phyloP scores from a whole-genome alignment of 2,329 filamentous ascomycete species.

The Mycocentrospora acerina region DNA sequence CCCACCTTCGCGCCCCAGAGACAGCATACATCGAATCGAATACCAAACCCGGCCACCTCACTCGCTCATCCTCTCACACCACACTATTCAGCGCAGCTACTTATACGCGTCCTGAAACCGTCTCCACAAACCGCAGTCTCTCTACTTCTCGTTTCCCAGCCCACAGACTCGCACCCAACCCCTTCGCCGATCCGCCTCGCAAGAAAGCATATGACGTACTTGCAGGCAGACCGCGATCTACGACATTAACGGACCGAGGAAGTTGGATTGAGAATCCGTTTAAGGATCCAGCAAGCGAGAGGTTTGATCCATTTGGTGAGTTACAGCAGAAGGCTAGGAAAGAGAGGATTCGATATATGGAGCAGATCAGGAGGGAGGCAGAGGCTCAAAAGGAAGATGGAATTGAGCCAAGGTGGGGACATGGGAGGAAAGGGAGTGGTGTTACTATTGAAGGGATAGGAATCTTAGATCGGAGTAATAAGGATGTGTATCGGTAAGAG shows the following conservation, averaged over 20 bases:
- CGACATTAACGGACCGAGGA: slow-evolving; percentile 37
- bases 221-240: slow-evolving; percentile 32
- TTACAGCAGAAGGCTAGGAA: slow-evolving; percentile 33
- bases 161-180: slow-evolving; percentile 35
- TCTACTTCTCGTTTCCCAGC: slow-evolving; percentile 16
- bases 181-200: slow-evolving; percentile 37
- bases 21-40: slow-evolving; percentile 19
- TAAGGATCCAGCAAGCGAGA: slow-evolving; percentile 34
- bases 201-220: slow-evolving; percentile 42
- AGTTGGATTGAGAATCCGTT: slow-evolving; percentile 40
- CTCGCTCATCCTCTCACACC: slow-evolving; percentile 25
- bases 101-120: slow-evolving; percentile 36
- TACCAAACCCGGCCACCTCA: slow-evolving; percentile 18
- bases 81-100: slow-evolving; percentile 28
- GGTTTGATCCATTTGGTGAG: slow-evolving; percentile 42
- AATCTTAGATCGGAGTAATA: slow-evolving; percentile 26
- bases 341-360: slow-evolving; percentile 28
- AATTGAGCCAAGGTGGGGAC: slow-evolving; percentile 20
- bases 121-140: slow-evolving; percentile 27
- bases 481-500: slow-evolving; percentile 12
- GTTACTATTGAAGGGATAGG: slow-evolving; percentile 28
- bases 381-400: slow-evolving; percentile 28
- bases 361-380: slow-evolving; percentile 25
- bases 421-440: slow-evolving; percentile 24
- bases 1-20: slow-evolving; percentile 21